A percentile compares a stretch with the other conserved stretches of the same genome.
phyloP scores from a whole-genome alignment of 371 early-diverging fungal genomes.

The Apophysomyces trapeziformis region DNA sequence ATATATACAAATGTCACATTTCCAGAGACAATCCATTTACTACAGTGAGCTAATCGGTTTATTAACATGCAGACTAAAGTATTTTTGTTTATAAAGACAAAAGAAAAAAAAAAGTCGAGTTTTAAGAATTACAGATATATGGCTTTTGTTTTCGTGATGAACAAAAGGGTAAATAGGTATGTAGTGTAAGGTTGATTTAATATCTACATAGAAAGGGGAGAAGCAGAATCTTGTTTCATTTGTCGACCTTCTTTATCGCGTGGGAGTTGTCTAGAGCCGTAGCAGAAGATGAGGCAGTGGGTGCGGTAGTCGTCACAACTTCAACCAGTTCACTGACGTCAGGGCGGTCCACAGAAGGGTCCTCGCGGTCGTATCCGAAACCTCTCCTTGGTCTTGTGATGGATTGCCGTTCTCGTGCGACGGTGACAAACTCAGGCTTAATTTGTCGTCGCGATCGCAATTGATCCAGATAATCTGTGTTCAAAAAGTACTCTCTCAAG shows the following conservation, averaged over 20 bases:
- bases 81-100: too few relatives aligned
- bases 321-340: not conserved
- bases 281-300: not conserved
- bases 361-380: not conserved
- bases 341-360: not conserved
- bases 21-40: too few relatives aligned
- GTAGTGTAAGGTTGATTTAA: not conserved
- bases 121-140: too few relatives aligned
- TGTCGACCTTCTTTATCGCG: not conserved
- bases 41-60: too few relatives aligned
- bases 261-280: not conserved
- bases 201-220: not conserved
- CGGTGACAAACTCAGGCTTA: not conserved
- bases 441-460: not conserved
- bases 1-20: not conserved
- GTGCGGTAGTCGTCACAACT: not conserved
- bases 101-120: too few relatives aligned
- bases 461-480: constrained; percentile 42
- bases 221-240: not conserved
- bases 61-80: too few relatives aligned
- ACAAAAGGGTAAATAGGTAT: too few relatives aligned
- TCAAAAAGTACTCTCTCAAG: constrained; percentile 43
- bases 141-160: too few relatives aligned
- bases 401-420: constrained; percentile 2
- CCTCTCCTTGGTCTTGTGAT: not conserved